phyloP scores from a whole-genome alignment of 202 grass and related monocot genomes.

The Miscanthus sacchariflorus region DNA sequence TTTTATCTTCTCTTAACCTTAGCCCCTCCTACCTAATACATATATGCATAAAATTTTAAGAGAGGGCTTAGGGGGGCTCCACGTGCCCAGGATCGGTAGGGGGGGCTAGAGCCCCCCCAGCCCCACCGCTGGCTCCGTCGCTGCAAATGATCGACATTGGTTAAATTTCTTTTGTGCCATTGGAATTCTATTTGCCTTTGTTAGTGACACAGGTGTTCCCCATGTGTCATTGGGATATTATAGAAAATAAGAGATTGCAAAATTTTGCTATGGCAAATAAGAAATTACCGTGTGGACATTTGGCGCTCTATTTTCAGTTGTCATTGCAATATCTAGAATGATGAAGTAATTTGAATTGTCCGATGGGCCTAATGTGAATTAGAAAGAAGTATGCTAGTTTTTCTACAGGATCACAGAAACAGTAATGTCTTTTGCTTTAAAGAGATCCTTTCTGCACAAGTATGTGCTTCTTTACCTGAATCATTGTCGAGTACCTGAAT shows the following conservation, averaged over 20 bases:
- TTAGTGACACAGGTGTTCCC: neutral
- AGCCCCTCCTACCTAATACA: too few relatives aligned
- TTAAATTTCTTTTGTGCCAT: neutral
- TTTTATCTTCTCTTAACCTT: too few relatives aligned
- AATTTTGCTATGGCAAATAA: neutral
- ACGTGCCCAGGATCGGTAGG: too few relatives aligned
- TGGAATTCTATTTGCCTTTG: neutral
- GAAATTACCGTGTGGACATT: neutral
- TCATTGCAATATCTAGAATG: neutral
- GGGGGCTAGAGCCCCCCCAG: too few relatives aligned
- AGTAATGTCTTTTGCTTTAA: neutral
- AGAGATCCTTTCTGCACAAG: neutral
- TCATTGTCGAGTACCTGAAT: constrained; percentile 35
- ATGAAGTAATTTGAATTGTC: neutral
- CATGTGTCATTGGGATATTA: neutral
- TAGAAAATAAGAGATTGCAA: neutral
- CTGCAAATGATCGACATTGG: neutral
- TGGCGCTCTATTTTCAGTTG: neutral
- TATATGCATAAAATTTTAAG: too few relatives aligned
- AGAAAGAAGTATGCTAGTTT: neutral
- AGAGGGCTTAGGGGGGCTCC: too few relatives aligned
- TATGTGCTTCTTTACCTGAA: constrained; percentile 12
- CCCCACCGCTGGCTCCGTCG: too few relatives aligned
- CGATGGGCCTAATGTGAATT: neutral
- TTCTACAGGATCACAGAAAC: neutral